Conservation (phyloP, 1,139 yeast genomes). For the Ogataea hybrid region DNA sequence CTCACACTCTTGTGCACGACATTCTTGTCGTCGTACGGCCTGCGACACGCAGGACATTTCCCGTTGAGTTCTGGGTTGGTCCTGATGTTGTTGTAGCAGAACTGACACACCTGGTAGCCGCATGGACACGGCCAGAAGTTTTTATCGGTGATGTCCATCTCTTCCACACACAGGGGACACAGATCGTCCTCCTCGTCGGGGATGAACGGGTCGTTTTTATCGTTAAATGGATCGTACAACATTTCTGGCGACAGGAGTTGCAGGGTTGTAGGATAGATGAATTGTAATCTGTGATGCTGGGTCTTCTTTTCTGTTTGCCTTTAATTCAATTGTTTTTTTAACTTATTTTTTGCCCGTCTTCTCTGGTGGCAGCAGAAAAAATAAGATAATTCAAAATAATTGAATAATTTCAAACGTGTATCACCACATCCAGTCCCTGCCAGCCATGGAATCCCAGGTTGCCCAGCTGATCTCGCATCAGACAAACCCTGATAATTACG, state of each 20-base stretch:
- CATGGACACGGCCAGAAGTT: slow-evolving; percentile 99
- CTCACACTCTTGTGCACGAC: slow-evolving; percentile 84
- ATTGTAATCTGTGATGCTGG: not conserved
- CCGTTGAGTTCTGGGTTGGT: slow-evolving; percentile 95
- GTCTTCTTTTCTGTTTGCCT: slow-evolving; percentile 2
- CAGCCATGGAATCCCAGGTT: slow-evolving; percentile 14
- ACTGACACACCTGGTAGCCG: slow-evolving; percentile 98
- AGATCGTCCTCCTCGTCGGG: slow-evolving; percentile 82
- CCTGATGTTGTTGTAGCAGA: slow-evolving; percentile 94
- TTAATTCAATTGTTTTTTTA: not conserved
- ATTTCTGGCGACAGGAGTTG: slow-evolving; percentile 15
- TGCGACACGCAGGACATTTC: slow-evolving; percentile 96
- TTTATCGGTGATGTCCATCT: slow-evolving; percentile 93
- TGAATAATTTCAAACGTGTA: not conserved
- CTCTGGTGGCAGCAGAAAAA: slow-evolving; percentile 9
- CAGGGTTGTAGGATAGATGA: not conserved
- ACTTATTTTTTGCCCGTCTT: slow-evolving; percentile 3
- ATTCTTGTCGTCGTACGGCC: slow-evolving; percentile 88
- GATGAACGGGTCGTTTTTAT: slow-evolving; percentile 47
- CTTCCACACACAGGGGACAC: slow-evolving; percentile 95
- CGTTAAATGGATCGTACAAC: slow-evolving; percentile 31
- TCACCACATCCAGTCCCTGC: not conserved
- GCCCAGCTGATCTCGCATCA: slow-evolving; percentile 15
- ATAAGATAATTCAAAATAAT: not conserved
- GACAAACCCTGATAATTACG: slow-evolving; percentile 25